Conservation (phyloP, 140 eudicot genomes). For the Flaveria floridana region DNA sequence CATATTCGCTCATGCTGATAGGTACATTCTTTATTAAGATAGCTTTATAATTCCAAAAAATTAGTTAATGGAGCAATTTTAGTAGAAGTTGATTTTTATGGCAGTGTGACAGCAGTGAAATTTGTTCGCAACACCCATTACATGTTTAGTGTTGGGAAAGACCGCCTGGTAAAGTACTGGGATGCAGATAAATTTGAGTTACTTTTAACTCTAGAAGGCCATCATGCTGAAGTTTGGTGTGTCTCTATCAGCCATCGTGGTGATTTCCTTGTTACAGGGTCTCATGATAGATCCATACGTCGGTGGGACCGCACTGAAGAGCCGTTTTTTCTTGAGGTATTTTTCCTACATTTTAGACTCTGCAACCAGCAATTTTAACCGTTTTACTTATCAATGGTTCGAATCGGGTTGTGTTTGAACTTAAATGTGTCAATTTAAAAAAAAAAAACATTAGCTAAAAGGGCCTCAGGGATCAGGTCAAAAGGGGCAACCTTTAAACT, state of each 20-base stretch:
- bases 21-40: constrained; percentile 40
- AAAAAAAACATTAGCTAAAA: neutral
- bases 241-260: constrained; percentile 85
- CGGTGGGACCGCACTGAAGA: constrained; percentile 99
- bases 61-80: constrained; percentile 10
- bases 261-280: constrained; percentile 90
- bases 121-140: constrained; percentile 87
- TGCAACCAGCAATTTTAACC: neutral
- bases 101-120: constrained; percentile 89
- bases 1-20: constrained; percentile 89
- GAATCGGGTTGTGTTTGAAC: neutral
- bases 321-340: constrained; percentile 88
- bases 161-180: constrained; percentile 92
- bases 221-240: constrained; percentile 92
- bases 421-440: neutral
- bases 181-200: constrained; percentile 97
- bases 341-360: neutral
- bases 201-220: constrained; percentile 95
- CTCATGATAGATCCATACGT: constrained; percentile 87
- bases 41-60: neutral
- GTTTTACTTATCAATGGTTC: constrained; percentile 7
- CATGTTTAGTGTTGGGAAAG: constrained; percentile 91
- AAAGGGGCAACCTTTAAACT: neutral
- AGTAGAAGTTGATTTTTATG: constrained; percentile 12
- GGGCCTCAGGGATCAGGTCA: neutral